Conservation (phyloP, 345 rosid species). For the Pelargonium nanum region DNA sequence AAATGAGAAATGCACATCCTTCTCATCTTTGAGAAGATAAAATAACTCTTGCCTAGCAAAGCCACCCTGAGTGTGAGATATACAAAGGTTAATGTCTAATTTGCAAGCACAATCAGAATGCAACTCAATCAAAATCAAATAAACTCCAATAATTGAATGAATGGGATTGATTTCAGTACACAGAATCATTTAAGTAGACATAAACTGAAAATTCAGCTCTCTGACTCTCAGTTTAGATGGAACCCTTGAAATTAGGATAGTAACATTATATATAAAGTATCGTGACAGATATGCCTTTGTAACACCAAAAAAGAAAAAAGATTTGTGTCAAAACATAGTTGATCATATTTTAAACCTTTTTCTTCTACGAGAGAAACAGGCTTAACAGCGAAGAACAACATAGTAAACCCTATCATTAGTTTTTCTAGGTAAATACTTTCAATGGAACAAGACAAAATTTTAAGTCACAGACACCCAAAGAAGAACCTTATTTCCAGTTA, state of each 20-base stretch:
- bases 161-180: neutral
- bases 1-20: slow-evolving; percentile 75
- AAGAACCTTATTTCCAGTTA: too few relatives aligned
- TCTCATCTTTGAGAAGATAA: slow-evolving; percentile 62
- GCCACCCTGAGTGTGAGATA: slow-evolving; percentile 54
- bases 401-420: too few relatives aligned
- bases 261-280: neutral
- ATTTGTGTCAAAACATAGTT: too few relatives aligned
- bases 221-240: neutral
- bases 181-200: too few relatives aligned
- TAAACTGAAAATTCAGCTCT: neutral
- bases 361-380: too few relatives aligned
- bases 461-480: too few relatives aligned
- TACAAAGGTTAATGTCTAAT: neutral
- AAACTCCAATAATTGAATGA: neutral
- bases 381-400: too few relatives aligned
- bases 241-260: neutral
- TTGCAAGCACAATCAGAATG: neutral
- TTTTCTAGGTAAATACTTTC: too few relatives aligned
- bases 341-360: too few relatives aligned
- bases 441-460: too few relatives aligned
- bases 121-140: neutral
- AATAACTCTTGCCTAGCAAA: slow-evolving; percentile 68
- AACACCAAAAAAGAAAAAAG: too few relatives aligned
- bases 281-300: neutral